Evolutionary conservation across 345 rosid species (phyloP).

Genomic region (Pistacia integerrima): DNA sequence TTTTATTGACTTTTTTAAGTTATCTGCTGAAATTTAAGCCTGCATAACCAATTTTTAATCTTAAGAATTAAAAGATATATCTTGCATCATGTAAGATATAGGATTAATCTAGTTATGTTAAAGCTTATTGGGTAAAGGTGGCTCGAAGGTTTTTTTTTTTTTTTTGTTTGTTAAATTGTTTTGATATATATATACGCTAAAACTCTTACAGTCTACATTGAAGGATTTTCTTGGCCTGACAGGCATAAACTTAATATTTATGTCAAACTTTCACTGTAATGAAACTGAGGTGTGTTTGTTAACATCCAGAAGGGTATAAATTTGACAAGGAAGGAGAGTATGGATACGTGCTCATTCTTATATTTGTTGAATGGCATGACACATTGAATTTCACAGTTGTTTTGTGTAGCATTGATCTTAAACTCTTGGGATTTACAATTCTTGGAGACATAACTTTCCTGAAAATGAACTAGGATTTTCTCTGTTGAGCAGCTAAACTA

Average conservation of each 20-base stretch:
- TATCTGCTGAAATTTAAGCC: not conserved
- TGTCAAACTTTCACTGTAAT: not conserved
- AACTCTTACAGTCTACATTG: not conserved
- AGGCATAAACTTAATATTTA: not conserved
- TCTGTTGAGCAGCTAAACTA: not conserved
- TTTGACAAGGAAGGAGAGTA: not conserved
- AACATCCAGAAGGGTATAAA: not conserved
- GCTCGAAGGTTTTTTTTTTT: not conserved
- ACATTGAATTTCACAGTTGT: not conserved
- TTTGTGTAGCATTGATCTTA: not conserved
- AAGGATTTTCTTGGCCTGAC: not conserved
- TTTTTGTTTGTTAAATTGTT: not conserved
- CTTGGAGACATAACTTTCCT: not conserved
- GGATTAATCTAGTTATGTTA: not conserved
- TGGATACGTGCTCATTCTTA: not conserved
- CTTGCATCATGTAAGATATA: not conserved
- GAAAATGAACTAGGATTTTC: not conserved
- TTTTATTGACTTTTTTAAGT: not conserved
- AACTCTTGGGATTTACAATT: not conserved
- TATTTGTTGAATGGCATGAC: not conserved
- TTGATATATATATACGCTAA: too few species aligned
- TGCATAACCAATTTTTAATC: too few species aligned
- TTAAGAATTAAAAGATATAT: not conserved
- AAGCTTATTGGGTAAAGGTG: too few species aligned
- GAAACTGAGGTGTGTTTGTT: not conserved